Percentiles rank a stretch among this genome's conserved stretches.
phyloP scores from a whole-genome alignment of 1,284 basidiomycete species.

The Lentinus polychrous region DNA sequence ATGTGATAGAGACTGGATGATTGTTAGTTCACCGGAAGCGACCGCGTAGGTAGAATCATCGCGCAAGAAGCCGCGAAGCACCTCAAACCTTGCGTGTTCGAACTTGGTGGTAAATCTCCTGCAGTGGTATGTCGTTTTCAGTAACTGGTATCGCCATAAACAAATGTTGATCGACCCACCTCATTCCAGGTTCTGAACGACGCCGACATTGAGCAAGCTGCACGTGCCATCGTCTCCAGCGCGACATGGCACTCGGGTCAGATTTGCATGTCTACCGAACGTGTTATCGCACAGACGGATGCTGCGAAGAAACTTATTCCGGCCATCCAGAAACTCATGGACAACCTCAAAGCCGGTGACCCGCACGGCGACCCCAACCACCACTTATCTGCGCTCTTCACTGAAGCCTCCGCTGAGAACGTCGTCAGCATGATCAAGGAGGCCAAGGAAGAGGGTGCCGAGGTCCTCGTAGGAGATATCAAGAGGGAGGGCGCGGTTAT shows the following conservation, averaged over 20 bases:
- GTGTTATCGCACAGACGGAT: conserved; percentile 49
- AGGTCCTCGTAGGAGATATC: conserved; percentile 41
- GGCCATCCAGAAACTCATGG: conserved; percentile 24
- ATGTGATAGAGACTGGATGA: neutral
- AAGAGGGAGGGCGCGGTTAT: conserved; percentile 35
- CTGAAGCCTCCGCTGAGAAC: conserved; percentile 40
- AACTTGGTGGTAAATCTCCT: conserved; percentile 75
- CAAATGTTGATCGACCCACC: conserved; percentile 5
- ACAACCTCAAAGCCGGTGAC: conserved; percentile 30
- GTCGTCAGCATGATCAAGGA: conserved; percentile 43
- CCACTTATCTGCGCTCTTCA: conserved; percentile 39
- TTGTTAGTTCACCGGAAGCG: conserved; percentile 63
- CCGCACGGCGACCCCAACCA: conserved; percentile 10
- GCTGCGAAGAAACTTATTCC: conserved; percentile 32
- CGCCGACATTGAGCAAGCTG: conserved; percentile 53
- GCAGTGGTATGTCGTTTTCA: conserved; percentile 39
- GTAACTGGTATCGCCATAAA: neutral
- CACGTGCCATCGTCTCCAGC: conserved; percentile 45
- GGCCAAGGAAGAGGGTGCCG: conserved; percentile 44
- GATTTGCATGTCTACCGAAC: conserved; percentile 66
- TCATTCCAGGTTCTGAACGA: conserved; percentile 44
- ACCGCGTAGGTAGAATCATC: conserved; percentile 63
- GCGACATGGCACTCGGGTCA: conserved; percentile 57
- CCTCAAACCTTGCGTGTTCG: conserved; percentile 66
- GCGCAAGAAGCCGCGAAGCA: conserved; percentile 68